Conservation (phyloP, 2,329 filamentous ascomycete genomes). For the Claviceps sp. region DNA sequence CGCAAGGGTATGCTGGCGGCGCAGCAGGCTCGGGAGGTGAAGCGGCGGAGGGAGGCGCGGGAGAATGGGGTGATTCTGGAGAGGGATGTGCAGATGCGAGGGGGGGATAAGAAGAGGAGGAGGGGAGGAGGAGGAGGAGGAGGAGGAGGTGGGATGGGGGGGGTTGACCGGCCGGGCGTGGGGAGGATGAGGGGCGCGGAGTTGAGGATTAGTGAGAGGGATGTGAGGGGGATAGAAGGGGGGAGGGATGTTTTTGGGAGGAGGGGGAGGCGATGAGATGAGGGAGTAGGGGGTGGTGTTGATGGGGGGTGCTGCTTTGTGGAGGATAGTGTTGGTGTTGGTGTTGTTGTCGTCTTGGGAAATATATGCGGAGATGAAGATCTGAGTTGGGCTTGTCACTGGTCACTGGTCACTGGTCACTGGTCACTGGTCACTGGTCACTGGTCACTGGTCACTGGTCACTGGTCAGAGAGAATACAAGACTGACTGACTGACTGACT, state of each 20-base stretch:
- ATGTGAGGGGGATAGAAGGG: slow-evolving; percentile 59
- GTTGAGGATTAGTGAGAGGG: slow-evolving; percentile 62
- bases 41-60: slow-evolving; percentile 61
- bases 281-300: slow-evolving; percentile 1
- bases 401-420: too few species aligned
- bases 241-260: slow-evolving; percentile 28
- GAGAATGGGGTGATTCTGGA: slow-evolving; percentile 90
- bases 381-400: too few species aligned
- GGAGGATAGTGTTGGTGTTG: too few species aligned
- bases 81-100: slow-evolving; percentile 22
- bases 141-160: slow-evolving; percentile 42
- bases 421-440: too few species aligned
- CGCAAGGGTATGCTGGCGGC: slow-evolving; percentile 73
- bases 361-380: too few species aligned
- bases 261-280: slow-evolving; percentile 21
- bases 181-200: slow-evolving; percentile 71
- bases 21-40: slow-evolving; percentile 49
- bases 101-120: slow-evolving; percentile 19
- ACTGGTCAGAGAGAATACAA: too few species aligned
- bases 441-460: too few species aligned
- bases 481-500: too few species aligned
- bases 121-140: slow-evolving; percentile 36
- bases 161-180: slow-evolving; percentile 63
- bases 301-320: not conserved
- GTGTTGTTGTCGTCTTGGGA: too few species aligned